Percentiles rank a stretch among this genome's conserved stretches.
Conservation (phyloP, 2,329 filamentous ascomycete species). For the Malbranchea zuffiana region DNA sequence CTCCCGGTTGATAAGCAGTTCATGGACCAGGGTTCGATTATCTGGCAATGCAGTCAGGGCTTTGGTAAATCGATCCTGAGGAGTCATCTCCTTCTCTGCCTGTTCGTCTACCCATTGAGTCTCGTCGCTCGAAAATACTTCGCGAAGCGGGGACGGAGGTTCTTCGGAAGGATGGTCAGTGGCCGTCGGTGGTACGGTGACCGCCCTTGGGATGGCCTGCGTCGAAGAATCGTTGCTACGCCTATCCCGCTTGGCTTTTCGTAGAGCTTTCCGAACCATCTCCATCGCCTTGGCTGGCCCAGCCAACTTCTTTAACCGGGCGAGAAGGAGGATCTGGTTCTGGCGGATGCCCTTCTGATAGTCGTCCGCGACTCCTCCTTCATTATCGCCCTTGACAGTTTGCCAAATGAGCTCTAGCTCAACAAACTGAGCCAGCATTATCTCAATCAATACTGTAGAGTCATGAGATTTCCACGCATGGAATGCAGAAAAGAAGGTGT, state of each 20-base stretch:
- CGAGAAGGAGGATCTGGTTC: conserved; percentile 53
- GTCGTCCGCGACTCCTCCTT: conserved; percentile 51
- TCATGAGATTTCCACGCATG: conserved; percentile 56
- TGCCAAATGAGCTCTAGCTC: conserved; percentile 58
- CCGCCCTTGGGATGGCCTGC: conserved; percentile 48
- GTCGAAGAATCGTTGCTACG: conserved; percentile 35
- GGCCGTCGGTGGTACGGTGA: conserved; percentile 28
- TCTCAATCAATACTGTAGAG: conserved; percentile 51
- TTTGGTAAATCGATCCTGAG: conserved; percentile 37
- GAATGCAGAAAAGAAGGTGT: conserved; percentile 51
- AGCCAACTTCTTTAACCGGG: conserved; percentile 50
- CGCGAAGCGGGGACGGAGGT: conserved; percentile 30
- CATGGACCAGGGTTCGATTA: conserved; percentile 52
- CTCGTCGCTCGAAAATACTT: conserved; percentile 29
- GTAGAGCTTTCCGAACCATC: conserved; percentile 50
- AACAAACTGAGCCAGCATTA: conserved; percentile 56
- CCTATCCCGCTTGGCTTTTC: conserved; percentile 46
- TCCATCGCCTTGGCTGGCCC: conserved; percentile 50
- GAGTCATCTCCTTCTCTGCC: conserved; percentile 27
- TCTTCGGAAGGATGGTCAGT: conserved; percentile 16
- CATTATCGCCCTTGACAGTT: conserved; percentile 52
- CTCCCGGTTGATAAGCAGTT: conserved; percentile 53
- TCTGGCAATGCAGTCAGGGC: conserved; percentile 50
- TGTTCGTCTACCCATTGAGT: conserved; percentile 21
- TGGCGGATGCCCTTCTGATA: conserved; percentile 55